phyloP scores from a whole-genome alignment of 805 yeast species.

The Kuraishia cidri region DNA sequence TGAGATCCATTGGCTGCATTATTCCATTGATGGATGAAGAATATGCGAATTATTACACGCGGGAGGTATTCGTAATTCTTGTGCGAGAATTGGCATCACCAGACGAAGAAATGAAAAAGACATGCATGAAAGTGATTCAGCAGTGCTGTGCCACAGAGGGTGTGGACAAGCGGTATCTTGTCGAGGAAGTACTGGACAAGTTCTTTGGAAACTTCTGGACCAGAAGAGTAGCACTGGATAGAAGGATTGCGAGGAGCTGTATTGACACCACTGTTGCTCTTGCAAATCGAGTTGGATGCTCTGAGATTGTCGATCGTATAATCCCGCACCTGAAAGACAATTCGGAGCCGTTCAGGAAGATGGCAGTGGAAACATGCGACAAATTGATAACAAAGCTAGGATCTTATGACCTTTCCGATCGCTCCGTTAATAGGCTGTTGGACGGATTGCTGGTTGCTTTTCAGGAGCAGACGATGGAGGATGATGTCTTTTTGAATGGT shows the following conservation, averaged over 20 bases:
- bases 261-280: conserved; percentile 64
- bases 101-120: conserved; percentile 79
- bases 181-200: conserved; percentile 43
- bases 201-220: conserved; percentile 76
- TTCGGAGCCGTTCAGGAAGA: conserved; percentile 67
- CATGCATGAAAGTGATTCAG: conserved; percentile 60
- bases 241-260: conserved; percentile 47
- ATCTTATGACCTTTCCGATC: conserved; percentile 50
- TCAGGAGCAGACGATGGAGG: conserved; percentile 66
- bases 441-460: conserved; percentile 78
- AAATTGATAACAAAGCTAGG: conserved; percentile 43
- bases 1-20: conserved; percentile 69
- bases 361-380: conserved; percentile 69
- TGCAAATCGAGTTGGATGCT: conserved; percentile 59
- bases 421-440: conserved; percentile 52
- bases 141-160: conserved; percentile 57
- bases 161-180: conserved; percentile 39
- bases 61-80: conserved; percentile 60
- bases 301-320: conserved; percentile 48
- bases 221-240: conserved; percentile 68
- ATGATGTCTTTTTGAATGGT: conserved; percentile 45
- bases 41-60: conserved; percentile 68
- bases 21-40: conserved; percentile 86
- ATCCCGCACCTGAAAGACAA: conserved; percentile 65
- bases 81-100: conserved; percentile 70